Base-by-base conservation (phyloP, 768 basidiomycete genomes). In the Suillus hirtellus region DNA sequence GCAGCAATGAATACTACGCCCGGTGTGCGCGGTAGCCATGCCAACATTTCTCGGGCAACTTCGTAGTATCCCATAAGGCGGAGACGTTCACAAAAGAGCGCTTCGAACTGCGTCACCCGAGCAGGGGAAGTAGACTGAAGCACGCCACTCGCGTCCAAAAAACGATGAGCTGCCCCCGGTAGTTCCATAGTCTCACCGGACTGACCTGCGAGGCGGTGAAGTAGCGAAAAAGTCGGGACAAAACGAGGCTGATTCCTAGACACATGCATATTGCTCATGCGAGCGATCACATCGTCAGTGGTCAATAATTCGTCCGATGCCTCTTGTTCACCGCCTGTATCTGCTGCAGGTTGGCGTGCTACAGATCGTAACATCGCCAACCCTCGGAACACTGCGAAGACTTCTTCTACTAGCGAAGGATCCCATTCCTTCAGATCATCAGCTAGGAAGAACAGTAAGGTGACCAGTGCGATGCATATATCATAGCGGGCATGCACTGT, bases 341-440 rank as follows among this genome's bases (percentile, higher is more conserved):
- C 77, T 2, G 75, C 78, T n/a, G 82, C 82, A 59, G 89, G 86
- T 69, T 89, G 89, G 55, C 80, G 79, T 17, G 82, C 77, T 54
- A 87, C 78, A 63, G 81, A 83, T 34, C 86, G 88, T 21, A 92
- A 78, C 80, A 91, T 89, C 27, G 89, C 86, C 27, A 90, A 77
- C 15, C 89, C 90, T n/a, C 91, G 83, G 67, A 89, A 92, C 34
- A 93, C 86, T 9, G 89, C 89, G 72, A 93, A 88, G 27, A 92
- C 83, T 71, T 93, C 90, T 10, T 85, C 86, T 54, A 90, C 73
- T 34, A 91, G 69, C 24, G 86, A 77, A 19, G 85, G 84, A 69
- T 89, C 86, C 86, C 89, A 89, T 40, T 79, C 75, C 42, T 77
- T 76, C n/a, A 89, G 75, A 44, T 87, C 84, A 31, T 88, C 85